Conservation (phyloP, 257 asterid genomes). For the Ehretia macrophylla region DNA sequence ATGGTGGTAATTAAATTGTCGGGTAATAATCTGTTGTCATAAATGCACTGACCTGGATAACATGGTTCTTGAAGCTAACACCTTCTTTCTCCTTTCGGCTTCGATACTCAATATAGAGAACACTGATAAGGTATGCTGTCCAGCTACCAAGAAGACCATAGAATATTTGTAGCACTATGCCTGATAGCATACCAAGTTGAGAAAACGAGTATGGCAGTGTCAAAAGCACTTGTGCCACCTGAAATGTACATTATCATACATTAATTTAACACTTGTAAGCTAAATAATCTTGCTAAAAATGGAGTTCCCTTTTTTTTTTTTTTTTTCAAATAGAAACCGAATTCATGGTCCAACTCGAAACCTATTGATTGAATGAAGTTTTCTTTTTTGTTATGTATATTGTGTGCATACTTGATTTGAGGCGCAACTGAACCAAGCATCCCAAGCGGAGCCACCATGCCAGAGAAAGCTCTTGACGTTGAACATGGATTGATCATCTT, state of each 20-base stretch:
- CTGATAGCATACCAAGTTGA: slow-evolving; percentile 88
- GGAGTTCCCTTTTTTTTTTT: no score
- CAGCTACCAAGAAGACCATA: slow-evolving; percentile 90
- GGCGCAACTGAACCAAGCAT: slow-evolving; percentile 98
- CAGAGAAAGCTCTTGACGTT: slow-evolving; percentile 67
- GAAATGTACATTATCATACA: background rate
- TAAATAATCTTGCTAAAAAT: no score
- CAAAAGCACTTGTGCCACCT: slow-evolving; percentile 95
- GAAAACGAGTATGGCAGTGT: slow-evolving; percentile 93
- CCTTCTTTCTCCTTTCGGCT: slow-evolving; percentile 90
- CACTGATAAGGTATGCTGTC: slow-evolving; percentile 96
- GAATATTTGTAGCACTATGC: slow-evolving; percentile 69
- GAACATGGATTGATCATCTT: slow-evolving; percentile 52
- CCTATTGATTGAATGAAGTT: no score
- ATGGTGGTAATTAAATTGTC: background rate
- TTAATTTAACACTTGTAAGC: no score
- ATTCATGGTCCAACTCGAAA: no score
- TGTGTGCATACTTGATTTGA: slow-evolving; percentile 67
- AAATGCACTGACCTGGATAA: slow-evolving; percentile 63
- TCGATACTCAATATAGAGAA: slow-evolving; percentile 76
- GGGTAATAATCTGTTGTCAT: background rate
- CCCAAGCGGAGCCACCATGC: slow-evolving; percentile 99
- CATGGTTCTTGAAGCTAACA: slow-evolving; percentile 88
- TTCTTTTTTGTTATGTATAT: no score
- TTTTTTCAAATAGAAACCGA: no score